Base-by-base conservation (phyloP, 2,329 filamentous ascomycete species). In the Aspergillus novoparasiticus region DNA sequence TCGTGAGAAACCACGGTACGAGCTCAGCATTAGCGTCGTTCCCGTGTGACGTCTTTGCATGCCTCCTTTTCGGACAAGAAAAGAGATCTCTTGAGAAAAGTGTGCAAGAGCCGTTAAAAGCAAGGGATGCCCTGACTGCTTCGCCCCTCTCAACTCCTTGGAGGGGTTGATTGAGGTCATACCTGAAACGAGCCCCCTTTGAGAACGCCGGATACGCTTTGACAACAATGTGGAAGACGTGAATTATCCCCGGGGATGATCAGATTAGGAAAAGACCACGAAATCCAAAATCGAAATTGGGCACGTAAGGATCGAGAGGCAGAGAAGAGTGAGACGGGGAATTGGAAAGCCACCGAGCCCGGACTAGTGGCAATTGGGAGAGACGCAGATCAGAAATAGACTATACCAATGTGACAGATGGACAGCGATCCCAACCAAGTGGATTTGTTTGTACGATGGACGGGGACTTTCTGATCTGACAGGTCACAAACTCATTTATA, bases 391-490 rank as follows among this genome's bases (percentile, higher is more conserved):
- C 36, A 54, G 51, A 36, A 23, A 34, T 5, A 41, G 58, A 56
- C 43, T 26, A 58, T 34, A 21, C 54, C 26, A 63, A 65, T 67
- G 66, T 68, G 67, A 68, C 66, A 68, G 57, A 65, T 66, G 66
- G 62, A 67, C 59, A 32, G 30, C 30, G 30, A 32, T 32, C 30
- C 9, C 30, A 60, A 39, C 46, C 60, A 46, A 39, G 51, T 55
- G 28, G 54, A 59, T 34, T 41, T 58, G 46, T 10, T 32, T 51
- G 43, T 21, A 28, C 43, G 57, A 59, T 51, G 45, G 26, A 55
- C 51, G n/a, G 51, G 32, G 34, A 39, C 14, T 55, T 39, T 55
- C 16, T 32, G 12, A 21, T 11, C 26, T 55, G 57, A 59, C 46
- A 59, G 57, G 57, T 45, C 46, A 62, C 46, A 53, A 50, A 48